Evolutionary conservation across 805 yeast species (phyloP).

Genomic region (Candida ortonii): DNA sequence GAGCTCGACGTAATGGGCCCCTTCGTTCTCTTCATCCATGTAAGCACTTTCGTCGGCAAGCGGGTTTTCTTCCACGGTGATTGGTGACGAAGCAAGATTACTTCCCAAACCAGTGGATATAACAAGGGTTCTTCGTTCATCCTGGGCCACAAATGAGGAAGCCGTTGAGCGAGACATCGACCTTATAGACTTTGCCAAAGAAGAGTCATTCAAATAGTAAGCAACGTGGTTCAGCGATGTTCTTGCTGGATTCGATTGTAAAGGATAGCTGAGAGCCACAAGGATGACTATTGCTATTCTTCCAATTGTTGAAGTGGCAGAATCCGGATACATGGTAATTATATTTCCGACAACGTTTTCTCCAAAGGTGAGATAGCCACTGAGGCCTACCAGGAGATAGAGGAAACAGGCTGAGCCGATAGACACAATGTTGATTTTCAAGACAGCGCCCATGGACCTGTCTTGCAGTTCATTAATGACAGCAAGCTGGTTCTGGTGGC

Average conservation of each 20-base stretch:
- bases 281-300: constrained; percentile 74
- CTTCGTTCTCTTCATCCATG: constrained; percentile 20
- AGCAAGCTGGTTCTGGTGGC: constrained; percentile 93
- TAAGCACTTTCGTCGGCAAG: constrained; percentile 17
- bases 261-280: constrained; percentile 81
- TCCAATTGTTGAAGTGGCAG: constrained; percentile 70
- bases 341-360: constrained; percentile 75
- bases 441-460: constrained; percentile 45
- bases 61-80: constrained; percentile 7
- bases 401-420: constrained; percentile 58
- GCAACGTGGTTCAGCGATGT: constrained; percentile 74
- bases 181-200: constrained; percentile 23
- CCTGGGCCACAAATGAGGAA: constrained; percentile 13
- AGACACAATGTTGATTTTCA: constrained; percentile 48
- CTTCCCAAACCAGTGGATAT: not conserved
- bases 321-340: constrained; percentile 69
- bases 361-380: constrained; percentile 89
- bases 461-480: constrained; percentile 76
- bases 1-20: constrained; percentile 22
- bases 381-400: constrained; percentile 69
- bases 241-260: constrained; percentile 89
- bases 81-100: constrained; percentile 6
- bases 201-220: constrained; percentile 41
- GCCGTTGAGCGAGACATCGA: constrained; percentile 20
- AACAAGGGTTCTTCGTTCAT: constrained; percentile 17